Base-by-base conservation (phyloP, 306 rosid species). In the Corylus heterophylla region DNA sequence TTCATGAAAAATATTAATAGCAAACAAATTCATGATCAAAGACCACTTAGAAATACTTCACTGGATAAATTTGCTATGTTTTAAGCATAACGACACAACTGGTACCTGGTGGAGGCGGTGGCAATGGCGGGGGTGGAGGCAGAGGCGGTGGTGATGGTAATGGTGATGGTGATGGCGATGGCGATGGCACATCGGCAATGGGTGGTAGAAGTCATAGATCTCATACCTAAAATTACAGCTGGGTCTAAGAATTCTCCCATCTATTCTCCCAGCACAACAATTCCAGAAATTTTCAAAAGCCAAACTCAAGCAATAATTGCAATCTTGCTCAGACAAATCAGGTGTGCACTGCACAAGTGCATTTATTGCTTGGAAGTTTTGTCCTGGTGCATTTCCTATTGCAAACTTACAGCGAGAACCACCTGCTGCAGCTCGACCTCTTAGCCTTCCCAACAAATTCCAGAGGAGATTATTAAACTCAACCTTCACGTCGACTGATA, bases 331-430 rank as follows among this genome's bases (percentile, higher is more conserved):
- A 0, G 86, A 69, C 74, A 79, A 29, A 16, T 83, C 86, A 3
- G 80, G 86, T 0, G 86, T 69, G 83, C 86, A 83, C 50, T 83
- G 80, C 7, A 37, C 45, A 0, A 79, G 8, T 7, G 27, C 69
- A 61, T 75, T 62, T 13, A 83, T 49, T 0, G 66, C 75, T 51
- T 67, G 39, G 18, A 20, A 56, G 22, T 44, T 12, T 2, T 58
- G 45, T 16, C 4, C 67, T 1, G 39, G 7, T 3, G 29, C 4
- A 47, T 20, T 37, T 59, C 73, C 79, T 1, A 0, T 3, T 0
- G 82, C 75, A 70, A 77, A 82, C 52, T 66, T 67, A 14, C 68
- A 18, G 7, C 14, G 55, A 67, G 80, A 74, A 17, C 49, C 72
- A n/a, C 56, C 75, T 8, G 18, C 0, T 1, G 52, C 56, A 50